These are phyloP conservation scores for Silene coronaria DNA, from an alignment of 179 eudicot species.

Conservation along the genomic window DNA sequence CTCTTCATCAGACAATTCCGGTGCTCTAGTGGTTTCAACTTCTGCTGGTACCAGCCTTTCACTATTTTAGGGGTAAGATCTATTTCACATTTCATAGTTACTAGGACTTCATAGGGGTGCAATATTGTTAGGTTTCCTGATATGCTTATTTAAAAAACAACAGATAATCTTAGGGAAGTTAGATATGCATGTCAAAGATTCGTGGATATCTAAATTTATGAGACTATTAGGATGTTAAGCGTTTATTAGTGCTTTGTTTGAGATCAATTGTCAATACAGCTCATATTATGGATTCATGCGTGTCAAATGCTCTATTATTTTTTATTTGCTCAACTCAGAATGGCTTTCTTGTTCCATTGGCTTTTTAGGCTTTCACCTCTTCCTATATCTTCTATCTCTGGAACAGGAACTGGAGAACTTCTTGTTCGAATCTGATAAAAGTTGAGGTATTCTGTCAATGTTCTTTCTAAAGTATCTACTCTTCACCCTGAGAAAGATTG, in stretches of 20 bases:
- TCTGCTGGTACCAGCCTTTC: slow-evolving; percentile 39
- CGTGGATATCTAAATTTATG: not conserved
- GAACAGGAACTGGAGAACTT: slow-evolving; percentile 96
- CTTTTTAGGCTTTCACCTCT: slow-evolving; percentile 53
- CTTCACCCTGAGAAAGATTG: not conserved
- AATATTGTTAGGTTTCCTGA: not conserved
- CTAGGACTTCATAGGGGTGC: not conserved
- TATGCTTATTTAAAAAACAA: not conserved
- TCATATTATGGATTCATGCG: too few species aligned
- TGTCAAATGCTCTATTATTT: not conserved
- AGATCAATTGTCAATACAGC: not conserved
- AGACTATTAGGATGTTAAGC: not conserved
- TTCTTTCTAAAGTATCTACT: not conserved
- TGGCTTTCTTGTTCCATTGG: not conserved
- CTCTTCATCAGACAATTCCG: slow-evolving; percentile 32
- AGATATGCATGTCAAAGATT: not conserved
- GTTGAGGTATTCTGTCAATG: slow-evolving; percentile 43
- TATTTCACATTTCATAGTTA: not conserved
- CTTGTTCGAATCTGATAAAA: slow-evolving; percentile 62
- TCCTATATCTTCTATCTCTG: slow-evolving; percentile 88
- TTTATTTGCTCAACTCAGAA: not conserved
- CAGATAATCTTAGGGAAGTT: not conserved
- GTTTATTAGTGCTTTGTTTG: not conserved
- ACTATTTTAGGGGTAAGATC: slow-evolving; percentile 71
- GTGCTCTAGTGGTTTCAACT: slow-evolving; percentile 35